These are phyloP conservation scores for Phalaenopsis equestris DNA, from an alignment of 106 monocot genomes.

Conservation along the genomic window DNA sequence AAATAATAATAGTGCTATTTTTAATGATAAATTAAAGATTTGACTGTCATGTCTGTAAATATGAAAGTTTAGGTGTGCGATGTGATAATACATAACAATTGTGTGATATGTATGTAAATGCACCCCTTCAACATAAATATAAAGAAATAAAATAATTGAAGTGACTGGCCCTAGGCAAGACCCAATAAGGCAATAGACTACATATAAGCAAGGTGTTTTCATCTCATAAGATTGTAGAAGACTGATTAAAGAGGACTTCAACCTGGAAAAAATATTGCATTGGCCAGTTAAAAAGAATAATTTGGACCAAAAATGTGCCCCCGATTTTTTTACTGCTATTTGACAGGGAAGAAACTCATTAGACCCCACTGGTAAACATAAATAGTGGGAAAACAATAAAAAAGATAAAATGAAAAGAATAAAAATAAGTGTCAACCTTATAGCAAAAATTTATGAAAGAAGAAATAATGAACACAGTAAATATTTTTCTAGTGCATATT, in stretches of 20 bases:
- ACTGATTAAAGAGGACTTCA: neutral
- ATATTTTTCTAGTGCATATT: too few species aligned
- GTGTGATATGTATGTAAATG: too few species aligned
- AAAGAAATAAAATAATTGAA: neutral
- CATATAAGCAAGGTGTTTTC: neutral
- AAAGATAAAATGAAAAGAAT: neutral
- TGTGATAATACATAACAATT: too few species aligned
- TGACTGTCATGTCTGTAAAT: too few species aligned
- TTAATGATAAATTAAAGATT: too few species aligned
- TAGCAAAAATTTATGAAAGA: too few species aligned
- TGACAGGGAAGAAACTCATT: neutral
- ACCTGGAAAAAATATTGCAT: neutral
- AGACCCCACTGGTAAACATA: neutral
- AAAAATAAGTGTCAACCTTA: neutral
- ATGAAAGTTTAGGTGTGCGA: too few species aligned
- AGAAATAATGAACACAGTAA: too few species aligned
- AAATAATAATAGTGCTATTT: too few species aligned
- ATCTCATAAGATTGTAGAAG: neutral
- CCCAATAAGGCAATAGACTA: neutral
- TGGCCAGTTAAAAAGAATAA: neutral
- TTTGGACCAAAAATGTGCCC: neutral
- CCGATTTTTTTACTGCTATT: neutral
- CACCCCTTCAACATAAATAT: neutral
- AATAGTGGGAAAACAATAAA: neutral
- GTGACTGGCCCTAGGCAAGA: neutral